Evolutionary conservation across 164 flowering plant genomes (phyloP).

Genomic region (Magnolia sinica): DNA sequence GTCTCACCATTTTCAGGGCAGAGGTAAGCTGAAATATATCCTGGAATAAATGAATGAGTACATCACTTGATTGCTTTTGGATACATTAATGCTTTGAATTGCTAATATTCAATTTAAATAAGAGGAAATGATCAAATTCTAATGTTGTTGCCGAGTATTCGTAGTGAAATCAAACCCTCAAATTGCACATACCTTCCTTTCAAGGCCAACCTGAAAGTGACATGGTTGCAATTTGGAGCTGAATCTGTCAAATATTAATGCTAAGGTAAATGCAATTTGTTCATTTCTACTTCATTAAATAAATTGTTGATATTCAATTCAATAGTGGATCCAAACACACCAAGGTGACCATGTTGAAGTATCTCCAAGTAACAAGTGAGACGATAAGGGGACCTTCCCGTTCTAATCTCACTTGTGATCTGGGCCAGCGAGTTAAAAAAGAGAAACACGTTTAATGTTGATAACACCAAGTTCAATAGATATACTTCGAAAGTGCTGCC

Average conservation of each 20-base stretch:
- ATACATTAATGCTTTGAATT: too few species aligned
- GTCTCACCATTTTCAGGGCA: constrained; percentile 82
- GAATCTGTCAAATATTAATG: not conserved
- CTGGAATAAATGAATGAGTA: not conserved
- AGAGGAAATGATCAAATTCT: too few species aligned
- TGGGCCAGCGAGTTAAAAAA: too few species aligned
- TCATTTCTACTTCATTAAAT: not conserved
- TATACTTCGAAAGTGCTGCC: too few species aligned
- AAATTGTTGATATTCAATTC: not conserved
- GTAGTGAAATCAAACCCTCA: not conserved
- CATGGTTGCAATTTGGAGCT: not conserved
- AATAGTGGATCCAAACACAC: too few species aligned
- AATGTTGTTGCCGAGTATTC: not conserved
- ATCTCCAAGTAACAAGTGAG: too few species aligned
- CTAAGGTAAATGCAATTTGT: not conserved
- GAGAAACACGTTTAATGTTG: too few species aligned
- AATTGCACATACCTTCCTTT: not conserved
- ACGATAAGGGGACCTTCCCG: too few species aligned
- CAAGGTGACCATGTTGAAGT: too few species aligned
- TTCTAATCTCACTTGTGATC: too few species aligned
- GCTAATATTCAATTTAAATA: too few species aligned
- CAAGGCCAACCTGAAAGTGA: not conserved
- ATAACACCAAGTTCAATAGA: too few species aligned
- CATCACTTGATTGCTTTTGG: not conserved
- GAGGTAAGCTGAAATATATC: constrained; percentile 43